These are phyloP conservation scores for Pseudognaphalium luteoalbum DNA, from an alignment of 129 eudicot species.

Conservation along the genomic window DNA sequence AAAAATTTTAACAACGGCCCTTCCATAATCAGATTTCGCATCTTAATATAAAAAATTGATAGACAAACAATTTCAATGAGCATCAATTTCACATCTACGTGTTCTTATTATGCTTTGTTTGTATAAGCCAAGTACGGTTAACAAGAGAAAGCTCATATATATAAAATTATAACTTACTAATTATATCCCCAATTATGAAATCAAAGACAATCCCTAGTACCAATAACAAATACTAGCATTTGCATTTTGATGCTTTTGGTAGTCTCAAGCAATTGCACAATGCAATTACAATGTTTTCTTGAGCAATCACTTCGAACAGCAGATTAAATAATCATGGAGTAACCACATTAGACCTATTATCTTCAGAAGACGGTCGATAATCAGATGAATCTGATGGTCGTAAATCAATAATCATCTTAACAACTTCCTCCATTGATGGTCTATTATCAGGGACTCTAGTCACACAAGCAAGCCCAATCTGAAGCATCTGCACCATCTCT, in stretches of 20 bases:
- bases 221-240: constrained; percentile 4
- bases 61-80: no score
- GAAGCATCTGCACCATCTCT: constrained; percentile 95
- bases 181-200: constrained; percentile 20
- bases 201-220: constrained; percentile 18
- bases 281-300: constrained; percentile 18
- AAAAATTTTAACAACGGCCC: no score
- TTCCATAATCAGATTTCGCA: no score
- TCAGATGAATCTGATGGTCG: constrained; percentile 51
- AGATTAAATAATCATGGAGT: constrained; percentile 53
- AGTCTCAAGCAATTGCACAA: constrained; percentile 19
- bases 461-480: constrained; percentile 79
- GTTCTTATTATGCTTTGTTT: not conserved
- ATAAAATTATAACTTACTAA: not conserved
- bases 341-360: constrained; percentile 62
- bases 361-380: constrained; percentile 65
- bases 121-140: not conserved
- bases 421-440: constrained; percentile 79
- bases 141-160: not conserved
- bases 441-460: constrained; percentile 57
- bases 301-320: not conserved
- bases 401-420: constrained; percentile 67
- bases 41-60: no score
- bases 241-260: not conserved
- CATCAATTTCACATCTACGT: no score